Evolutionary conservation across 2,329 filamentous ascomycete species (phyloP).

Genomic region (Pseudogymnoascus sp.): DNA sequence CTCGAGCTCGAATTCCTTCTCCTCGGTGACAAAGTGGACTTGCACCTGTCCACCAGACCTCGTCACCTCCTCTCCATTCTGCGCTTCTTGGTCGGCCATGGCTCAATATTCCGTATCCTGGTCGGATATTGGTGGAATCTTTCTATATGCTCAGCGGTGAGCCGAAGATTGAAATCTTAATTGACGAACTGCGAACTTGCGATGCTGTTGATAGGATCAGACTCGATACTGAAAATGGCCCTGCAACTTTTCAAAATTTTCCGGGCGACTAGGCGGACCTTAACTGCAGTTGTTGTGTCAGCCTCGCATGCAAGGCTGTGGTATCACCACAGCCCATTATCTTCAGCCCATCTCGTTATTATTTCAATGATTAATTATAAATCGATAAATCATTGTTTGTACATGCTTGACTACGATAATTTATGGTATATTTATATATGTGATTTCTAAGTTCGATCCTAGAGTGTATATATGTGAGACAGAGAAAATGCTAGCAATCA

Average conservation of each 20-base stretch:
- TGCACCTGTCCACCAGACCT: constrained; percentile 45
- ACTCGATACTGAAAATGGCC: constrained; percentile 8
- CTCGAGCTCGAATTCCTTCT: constrained; percentile 54
- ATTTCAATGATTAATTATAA: background rate
- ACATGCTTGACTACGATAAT: background rate
- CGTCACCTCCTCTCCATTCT: constrained; percentile 6
- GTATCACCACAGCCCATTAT: background rate
- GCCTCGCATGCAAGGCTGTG: constrained; percentile 9
- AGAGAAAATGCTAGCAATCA: background rate
- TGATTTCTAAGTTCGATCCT: background rate
- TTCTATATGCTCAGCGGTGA: background rate
- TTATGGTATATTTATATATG: background rate
- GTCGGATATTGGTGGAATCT: background rate
- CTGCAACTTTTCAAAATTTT: constrained; percentile 11
- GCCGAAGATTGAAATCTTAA: background rate
- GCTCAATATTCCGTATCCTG: background rate
- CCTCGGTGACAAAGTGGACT: constrained; percentile 59
- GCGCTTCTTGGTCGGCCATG: constrained; percentile 3
- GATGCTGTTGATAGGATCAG: constrained; percentile 5
- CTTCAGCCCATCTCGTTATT: background rate
- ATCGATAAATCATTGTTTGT: background rate
- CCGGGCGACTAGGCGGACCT: background rate
- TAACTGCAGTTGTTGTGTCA: constrained; percentile 4
- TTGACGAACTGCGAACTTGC: background rate
- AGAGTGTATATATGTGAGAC: background rate